Base-by-base conservation (phyloP, 768 basidiomycete species). In the Cytidiella melzeri region DNA sequence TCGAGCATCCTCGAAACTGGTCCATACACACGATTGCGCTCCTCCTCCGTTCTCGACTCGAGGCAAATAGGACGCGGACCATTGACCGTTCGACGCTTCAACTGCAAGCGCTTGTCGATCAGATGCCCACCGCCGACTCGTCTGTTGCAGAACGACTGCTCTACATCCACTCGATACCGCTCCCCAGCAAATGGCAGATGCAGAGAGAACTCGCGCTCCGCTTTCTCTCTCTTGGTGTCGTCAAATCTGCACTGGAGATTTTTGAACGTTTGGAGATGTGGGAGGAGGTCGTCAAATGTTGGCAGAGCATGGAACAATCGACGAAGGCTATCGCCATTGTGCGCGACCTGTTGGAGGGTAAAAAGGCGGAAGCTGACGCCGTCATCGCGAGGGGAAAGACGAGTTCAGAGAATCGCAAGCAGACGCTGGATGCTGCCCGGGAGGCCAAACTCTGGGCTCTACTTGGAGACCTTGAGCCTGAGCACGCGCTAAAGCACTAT, bases 261-360 rank as follows among this genome's bases (percentile, higher is more conserved):
- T 98, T 92, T 61, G 87, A 92, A 67, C 77, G 90, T 28, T 72
- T 97, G 52, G 93, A 98, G 69, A 92, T 97, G 92, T 99, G 94
- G 94, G 96, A 96, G 68, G 91, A 97, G 55, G 93, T 90, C 6
- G 92, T 92, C 38, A 74, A 77, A 54, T 98, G 95, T 67, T 90
- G 87, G 73, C 82, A 84, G 52, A 72, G 82, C 15, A 75, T 94
- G 69, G 93, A 95, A 55, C 71, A 79, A 55, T 78, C 77, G 9
- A 89, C 91, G 47, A 83, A 80, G 61, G 96, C 84, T 4, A 75
- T 92, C 51, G 64, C 71, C 2, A 80, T 99, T 63, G 91, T 98
- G 34, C 77, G 78, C 20, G 92, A 95, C 62, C 70, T 99, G 9
- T 69, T 98, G 23, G 84, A 84, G 53, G 95, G 93, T 0, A 72